Conservation (phyloP, 805 yeast species). For the Wickerhamiella brachini region DNA sequence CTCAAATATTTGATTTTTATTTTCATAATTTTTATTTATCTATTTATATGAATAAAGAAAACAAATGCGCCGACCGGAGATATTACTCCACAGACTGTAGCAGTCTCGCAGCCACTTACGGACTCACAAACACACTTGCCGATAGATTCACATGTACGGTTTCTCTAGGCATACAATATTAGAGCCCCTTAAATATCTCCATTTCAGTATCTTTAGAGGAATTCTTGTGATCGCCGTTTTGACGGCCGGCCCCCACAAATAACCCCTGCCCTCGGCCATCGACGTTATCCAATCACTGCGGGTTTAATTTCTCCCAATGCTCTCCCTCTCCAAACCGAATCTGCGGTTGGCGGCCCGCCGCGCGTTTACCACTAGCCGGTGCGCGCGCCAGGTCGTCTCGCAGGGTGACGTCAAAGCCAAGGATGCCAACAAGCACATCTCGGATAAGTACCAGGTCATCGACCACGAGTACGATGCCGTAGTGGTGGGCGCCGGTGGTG, state of each 20-base stretch:
- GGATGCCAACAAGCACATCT: conserved; percentile 39
- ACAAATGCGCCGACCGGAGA: too few relatives aligned
- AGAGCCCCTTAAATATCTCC: too few relatives aligned
- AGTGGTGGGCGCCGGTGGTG: conserved; percentile 99
- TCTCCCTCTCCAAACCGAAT: conserved; percentile 1
- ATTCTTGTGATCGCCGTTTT: too few relatives aligned
- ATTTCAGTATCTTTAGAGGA: too few relatives aligned
- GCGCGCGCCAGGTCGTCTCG: conserved; percentile 23
- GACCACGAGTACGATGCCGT: conserved; percentile 98
- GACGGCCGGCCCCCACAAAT: neutral
- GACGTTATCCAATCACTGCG: conserved; percentile 2
- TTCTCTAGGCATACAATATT: too few relatives aligned
- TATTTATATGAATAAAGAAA: too few relatives aligned
- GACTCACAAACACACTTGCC: too few relatives aligned
- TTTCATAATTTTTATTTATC: too few relatives aligned
- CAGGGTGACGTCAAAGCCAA: conserved; percentile 26
- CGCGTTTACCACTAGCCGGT: conserved; percentile 21
- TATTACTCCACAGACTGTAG: too few relatives aligned
- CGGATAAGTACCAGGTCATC: conserved; percentile 72
- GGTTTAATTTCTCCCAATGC: conserved; percentile 3
- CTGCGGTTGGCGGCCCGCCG: conserved; percentile 2
- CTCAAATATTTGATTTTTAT: too few relatives aligned
- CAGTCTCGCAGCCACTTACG: too few relatives aligned
- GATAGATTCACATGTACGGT: too few relatives aligned
- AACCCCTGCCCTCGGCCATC: neutral